Evolutionary conservation across 176 grass and related monocot species (phyloP).

Genomic region (Rhynchospora pubera): DNA sequence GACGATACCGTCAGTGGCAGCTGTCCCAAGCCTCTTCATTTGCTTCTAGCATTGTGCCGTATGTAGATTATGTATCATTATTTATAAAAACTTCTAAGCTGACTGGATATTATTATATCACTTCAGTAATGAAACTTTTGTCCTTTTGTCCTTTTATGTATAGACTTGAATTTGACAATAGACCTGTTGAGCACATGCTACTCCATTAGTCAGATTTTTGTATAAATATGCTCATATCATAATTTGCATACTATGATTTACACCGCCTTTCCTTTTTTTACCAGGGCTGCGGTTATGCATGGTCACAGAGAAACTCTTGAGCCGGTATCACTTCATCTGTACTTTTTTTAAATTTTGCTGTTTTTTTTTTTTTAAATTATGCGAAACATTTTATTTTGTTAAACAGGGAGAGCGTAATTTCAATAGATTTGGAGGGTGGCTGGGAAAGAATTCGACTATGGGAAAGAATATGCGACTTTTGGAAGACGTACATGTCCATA

Average conservation of each 20-base stretch:
- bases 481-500: constrained; percentile 88
- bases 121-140: not conserved
- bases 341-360: constrained; percentile 8
- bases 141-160: no score
- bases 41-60: constrained; percentile 91
- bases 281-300: constrained; percentile 87
- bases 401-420: constrained; percentile 90
- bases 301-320: constrained; percentile 82
- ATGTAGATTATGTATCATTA: constrained; percentile 31
- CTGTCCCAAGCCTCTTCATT: constrained; percentile 87
- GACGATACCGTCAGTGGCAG: constrained; percentile 98
- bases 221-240: not conserved
- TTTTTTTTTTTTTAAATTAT: constrained; percentile 20
- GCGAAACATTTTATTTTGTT: constrained; percentile 15
- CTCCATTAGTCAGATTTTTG: not conserved
- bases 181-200: not conserved
- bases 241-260: not conserved
- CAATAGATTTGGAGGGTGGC: constrained; percentile 99
- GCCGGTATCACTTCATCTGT: constrained; percentile 48
- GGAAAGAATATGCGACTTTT: constrained; percentile 92
- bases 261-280: constrained; percentile 23
- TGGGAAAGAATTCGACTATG: constrained; percentile 88
- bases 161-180: not conserved
- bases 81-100: not conserved
- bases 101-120: not conserved